phyloP scores from a whole-genome alignment of 352 stramenopile genomes.

The Phytophthora uliginosa region DNA sequence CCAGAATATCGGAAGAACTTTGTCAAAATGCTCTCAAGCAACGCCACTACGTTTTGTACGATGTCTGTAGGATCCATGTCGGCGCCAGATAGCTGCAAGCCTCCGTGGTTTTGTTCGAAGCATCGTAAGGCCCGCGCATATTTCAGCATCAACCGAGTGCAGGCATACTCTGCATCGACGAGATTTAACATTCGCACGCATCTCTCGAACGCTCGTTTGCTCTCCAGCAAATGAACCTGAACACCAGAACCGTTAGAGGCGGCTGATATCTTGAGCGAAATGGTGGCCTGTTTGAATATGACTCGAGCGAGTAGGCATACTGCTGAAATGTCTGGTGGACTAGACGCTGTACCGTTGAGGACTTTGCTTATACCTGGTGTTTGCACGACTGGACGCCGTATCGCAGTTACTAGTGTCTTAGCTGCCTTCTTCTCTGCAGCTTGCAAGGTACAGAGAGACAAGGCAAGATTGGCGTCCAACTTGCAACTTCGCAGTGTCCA shows the following conservation, averaged over 20 bases:
- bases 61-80: conserved; percentile 19
- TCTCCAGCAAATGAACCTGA: conserved; percentile 23
- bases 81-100: not conserved
- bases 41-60: conserved; percentile 23
- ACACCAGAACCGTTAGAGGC: not conserved
- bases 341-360: not conserved
- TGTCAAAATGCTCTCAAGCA: conserved; percentile 17
- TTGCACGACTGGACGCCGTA: conserved; percentile 17
- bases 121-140: conserved; percentile 19
- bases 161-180: conserved; percentile 24
- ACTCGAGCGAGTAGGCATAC: conserved; percentile 43
- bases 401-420: conserved; percentile 19
- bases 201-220: conserved; percentile 27
- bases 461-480: conserved; percentile 19
- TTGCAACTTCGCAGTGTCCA: conserved; percentile 48
- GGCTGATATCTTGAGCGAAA: conserved; percentile 30
- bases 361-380: conserved; percentile 2
- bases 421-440: conserved; percentile 33
- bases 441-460: conserved; percentile 23
- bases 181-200: conserved; percentile 25
- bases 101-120: conserved; percentile 4
- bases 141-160: conserved; percentile 28
- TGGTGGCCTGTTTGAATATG: conserved; percentile 41
- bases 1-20: conserved; percentile 6
- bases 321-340: conserved; percentile 24